Evolutionary conservation across 2,329 filamentous ascomycete species (phyloP).

Genomic region (Calonectria crousiana): DNA sequence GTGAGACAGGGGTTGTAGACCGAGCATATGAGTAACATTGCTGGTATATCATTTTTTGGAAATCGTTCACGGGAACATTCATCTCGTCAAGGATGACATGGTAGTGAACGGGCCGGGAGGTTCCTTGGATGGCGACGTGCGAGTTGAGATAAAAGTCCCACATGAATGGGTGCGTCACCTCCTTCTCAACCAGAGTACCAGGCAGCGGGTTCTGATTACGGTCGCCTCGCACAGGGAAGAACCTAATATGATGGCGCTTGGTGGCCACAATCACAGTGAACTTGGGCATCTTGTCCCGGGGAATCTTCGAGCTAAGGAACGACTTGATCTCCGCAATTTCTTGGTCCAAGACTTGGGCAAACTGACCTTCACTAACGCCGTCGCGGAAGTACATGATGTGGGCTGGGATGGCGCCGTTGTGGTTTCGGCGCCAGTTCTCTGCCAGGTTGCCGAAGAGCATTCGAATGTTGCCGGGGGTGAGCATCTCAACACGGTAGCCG

Average conservation of each 20-base stretch:
- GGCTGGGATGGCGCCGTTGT: constrained; percentile 62
- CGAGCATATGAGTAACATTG: constrained; percentile 95
- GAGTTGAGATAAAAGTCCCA: constrained; percentile 84
- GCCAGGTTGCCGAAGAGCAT: constrained; percentile 75
- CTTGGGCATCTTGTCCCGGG: constrained; percentile 62
- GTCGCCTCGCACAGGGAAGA: constrained; percentile 83
- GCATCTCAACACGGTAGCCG: constrained; percentile 83
- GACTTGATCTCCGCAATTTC: constrained; percentile 81
- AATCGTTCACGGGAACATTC: constrained; percentile 71
- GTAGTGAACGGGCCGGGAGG: constrained; percentile 92
- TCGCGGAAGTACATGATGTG: constrained; percentile 94
- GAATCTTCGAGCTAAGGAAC: constrained; percentile 59
- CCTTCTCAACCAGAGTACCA: constrained; percentile 87
- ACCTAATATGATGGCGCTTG: constrained; percentile 94
- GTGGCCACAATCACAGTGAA: constrained; percentile 90
- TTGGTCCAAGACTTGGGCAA: constrained; percentile 80
- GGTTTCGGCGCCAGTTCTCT: constrained; percentile 72
- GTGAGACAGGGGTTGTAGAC: constrained; percentile 91
- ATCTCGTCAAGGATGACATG: constrained; percentile 89
- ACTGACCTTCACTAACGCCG: constrained; percentile 90
- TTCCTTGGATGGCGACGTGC: constrained; percentile 88
- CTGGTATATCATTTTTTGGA: constrained; percentile 93
- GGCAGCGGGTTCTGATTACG: constrained; percentile 85
- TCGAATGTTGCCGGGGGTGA: constrained; percentile 75
- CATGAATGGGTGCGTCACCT: constrained; percentile 91